Base-by-base conservation (phyloP, 768 basidiomycete species). In the Saitozyma podzolica region DNA sequence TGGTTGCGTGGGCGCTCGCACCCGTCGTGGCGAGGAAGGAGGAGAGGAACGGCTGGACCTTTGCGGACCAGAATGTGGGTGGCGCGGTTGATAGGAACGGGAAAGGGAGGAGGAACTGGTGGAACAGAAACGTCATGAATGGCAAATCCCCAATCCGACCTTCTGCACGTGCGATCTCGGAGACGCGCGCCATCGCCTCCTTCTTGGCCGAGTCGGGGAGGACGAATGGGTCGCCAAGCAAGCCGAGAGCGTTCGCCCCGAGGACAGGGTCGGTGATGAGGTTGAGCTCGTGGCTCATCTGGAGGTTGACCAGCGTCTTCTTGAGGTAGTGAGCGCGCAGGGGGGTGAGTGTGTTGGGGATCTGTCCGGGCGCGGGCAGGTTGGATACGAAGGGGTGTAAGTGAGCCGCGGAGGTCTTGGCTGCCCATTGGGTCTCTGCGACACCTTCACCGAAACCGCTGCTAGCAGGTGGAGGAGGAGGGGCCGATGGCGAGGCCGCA, bases 291-390 rank as follows among this genome's bases (percentile, higher is more conserved):
- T 81, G 81, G 70, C 82, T 81, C 70, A 97, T 87, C 78, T 97
- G 88, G 56, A 97, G 87, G 68, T 89, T 86, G 50, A 97, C 84
- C 59, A 99, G 87, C 16, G 91, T 85, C 80, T 98, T 98, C 84
- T 98, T 99, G 78, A 99, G 90, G 80, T 99, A 99, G 77, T 99
- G 96, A 5, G 94, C 92, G 49, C 94, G 88, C 53, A 94, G 82
- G 11, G 95, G 91, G 0, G 92, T 91, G 54, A 97, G 86, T 8
- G 61, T 70, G n/a, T 71, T 69, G 29, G 74, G 72, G 5, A 53
- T 52, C 47, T n/a, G 10, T 51, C 29, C n/a, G 49, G 48, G 40
- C 41, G 57, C 50, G 1, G 73, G 69, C 0, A 70, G 29, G n/a
- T 66, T 48, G 0, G 70, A 69, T 39, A 63, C 60, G 47, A 66